These are phyloP conservation scores for Avicennia marina DNA, from an alignment of 257 asterid genomes.

Conservation along the genomic window DNA sequence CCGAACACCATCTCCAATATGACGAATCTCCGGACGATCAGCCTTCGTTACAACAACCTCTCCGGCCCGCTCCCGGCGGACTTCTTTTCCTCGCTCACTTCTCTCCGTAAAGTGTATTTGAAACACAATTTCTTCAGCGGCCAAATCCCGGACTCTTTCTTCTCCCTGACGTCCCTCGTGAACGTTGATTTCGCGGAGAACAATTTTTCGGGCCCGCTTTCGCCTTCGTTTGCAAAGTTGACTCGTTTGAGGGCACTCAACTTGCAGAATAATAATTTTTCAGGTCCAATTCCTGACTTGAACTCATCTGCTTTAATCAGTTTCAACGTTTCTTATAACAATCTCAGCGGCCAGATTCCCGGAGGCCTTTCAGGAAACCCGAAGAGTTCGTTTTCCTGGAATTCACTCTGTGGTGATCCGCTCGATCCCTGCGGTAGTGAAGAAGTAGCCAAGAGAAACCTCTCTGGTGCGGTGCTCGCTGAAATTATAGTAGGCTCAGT, in stretches of 20 bases:
- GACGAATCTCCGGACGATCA: slow-evolving; percentile 54
- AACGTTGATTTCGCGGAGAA: slow-evolving; percentile 57
- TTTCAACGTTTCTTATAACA: slow-evolving; percentile 60
- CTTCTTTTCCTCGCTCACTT: slow-evolving; percentile 31
- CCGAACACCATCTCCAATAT: slow-evolving; percentile 47
- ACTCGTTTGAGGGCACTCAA: slow-evolving; percentile 60
- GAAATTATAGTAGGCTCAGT: slow-evolving; percentile 69
- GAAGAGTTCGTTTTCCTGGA: slow-evolving; percentile 52
- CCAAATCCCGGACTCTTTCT: slow-evolving; percentile 47
- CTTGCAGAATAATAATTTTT: slow-evolving; percentile 50
- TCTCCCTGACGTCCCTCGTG: slow-evolving; percentile 42
- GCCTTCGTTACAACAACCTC: slow-evolving; percentile 73
- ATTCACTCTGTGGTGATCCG: slow-evolving; percentile 71
- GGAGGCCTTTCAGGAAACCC: slow-evolving; percentile 39
- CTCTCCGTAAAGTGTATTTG: slow-evolving; percentile 50
- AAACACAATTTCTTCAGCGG: slow-evolving; percentile 62
- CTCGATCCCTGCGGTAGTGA: slow-evolving; percentile 41
- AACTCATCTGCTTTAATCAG: slow-evolving; percentile 32
- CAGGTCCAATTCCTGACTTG: slow-evolving; percentile 61
- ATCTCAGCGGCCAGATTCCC: slow-evolving; percentile 57
- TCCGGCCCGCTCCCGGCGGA: slow-evolving; percentile 62
- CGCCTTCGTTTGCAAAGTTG: slow-evolving; percentile 46
- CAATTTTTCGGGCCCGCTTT: slow-evolving; percentile 52
- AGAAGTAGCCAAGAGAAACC: slow-evolving; percentile 32
- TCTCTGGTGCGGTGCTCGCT: slow-evolving; percentile 75